phyloP scores from a whole-genome alignment of 2,329 filamentous ascomycete species.

The Dactylellina sp. region DNA sequence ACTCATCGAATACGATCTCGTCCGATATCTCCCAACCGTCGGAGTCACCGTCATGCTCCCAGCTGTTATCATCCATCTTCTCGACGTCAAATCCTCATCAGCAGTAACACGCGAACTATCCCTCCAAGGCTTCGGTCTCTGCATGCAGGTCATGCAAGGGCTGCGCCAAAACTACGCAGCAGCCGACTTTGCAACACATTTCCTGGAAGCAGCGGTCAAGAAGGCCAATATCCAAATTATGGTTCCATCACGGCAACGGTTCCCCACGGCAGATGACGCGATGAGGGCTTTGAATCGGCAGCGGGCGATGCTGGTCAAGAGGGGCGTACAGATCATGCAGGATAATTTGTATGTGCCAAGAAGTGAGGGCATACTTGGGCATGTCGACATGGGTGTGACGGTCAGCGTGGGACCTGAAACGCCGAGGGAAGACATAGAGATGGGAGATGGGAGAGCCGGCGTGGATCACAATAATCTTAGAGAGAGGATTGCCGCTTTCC shows the following conservation, averaged over 20 bases:
- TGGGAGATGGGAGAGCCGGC: constrained; percentile 24
- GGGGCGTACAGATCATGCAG: constrained; percentile 55
- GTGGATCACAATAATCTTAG: constrained; percentile 46
- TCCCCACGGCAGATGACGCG: constrained; percentile 55
- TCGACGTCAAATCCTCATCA: constrained; percentile 88
- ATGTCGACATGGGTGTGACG: constrained; percentile 52
- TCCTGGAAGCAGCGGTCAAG: constrained; percentile 89
- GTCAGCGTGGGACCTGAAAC: constrained; percentile 52
- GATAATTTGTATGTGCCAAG: constrained; percentile 54
- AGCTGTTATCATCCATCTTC: constrained; percentile 90
- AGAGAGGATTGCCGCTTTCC: constrained; percentile 54
- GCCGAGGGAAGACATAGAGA: constrained; percentile 44
- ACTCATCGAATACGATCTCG: constrained; percentile 77
- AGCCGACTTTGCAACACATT: constrained; percentile 94
- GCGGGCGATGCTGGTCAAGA: constrained; percentile 49
- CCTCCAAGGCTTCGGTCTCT: constrained; percentile 84
- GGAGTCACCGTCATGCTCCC: constrained; percentile 91
- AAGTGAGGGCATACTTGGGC: constrained; percentile 45
- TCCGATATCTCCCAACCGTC: constrained; percentile 84
- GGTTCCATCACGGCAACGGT: constrained; percentile 61
- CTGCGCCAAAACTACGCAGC: constrained; percentile 90
- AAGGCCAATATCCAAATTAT: constrained; percentile 83
- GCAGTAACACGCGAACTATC: constrained; percentile 78
- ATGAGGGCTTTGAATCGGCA: constrained; percentile 44
- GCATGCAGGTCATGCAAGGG: constrained; percentile 90